Conservation (phyloP, 768 basidiomycete species). For the Psilocybe subaeruginosa region DNA sequence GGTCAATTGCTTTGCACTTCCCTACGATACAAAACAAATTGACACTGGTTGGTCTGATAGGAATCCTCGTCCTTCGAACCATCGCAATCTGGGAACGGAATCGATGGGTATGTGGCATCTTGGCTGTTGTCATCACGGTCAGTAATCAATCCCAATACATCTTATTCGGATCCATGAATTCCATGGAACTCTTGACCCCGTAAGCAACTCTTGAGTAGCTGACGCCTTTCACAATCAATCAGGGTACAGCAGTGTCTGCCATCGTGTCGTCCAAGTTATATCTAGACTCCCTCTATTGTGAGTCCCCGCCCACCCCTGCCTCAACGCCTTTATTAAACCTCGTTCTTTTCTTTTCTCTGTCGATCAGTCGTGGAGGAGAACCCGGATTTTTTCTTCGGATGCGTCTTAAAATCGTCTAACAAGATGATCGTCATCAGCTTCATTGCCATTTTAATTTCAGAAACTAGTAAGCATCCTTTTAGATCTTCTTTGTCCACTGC, state of each 20-base stretch:
- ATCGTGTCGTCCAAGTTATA: constrained; percentile 4
- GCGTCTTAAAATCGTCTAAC: constrained; percentile 4
- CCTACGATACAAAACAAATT: too few relatives aligned
- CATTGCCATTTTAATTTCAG: constrained; percentile 9
- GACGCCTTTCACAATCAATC: too few relatives aligned
- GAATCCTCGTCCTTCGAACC: constrained; percentile 20
- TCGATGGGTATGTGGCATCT: neutral
- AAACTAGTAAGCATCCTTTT: constrained; percentile 12
- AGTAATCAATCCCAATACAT: neutral
- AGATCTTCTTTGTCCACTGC: neutral
- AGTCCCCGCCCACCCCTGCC: neutral
- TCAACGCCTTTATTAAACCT: too few relatives aligned
- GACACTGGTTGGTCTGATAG: constrained; percentile 3
- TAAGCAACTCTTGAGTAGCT: too few relatives aligned
- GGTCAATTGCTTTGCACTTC: neutral
- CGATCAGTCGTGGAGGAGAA: neutral
- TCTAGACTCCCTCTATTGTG: constrained; percentile 3
- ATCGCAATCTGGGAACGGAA: constrained; percentile 22
- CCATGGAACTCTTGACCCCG: too few relatives aligned
- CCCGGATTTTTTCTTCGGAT: constrained; percentile 10
- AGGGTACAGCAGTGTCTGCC: neutral
- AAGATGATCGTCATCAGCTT: constrained; percentile 8
- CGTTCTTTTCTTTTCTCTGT: neutral
- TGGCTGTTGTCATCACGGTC: constrained; percentile 8
- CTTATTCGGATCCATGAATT: neutral